phyloP scores from a whole-genome alignment of 495 filamentous ascomycete species.

The Xylaria bambusicola region DNA sequence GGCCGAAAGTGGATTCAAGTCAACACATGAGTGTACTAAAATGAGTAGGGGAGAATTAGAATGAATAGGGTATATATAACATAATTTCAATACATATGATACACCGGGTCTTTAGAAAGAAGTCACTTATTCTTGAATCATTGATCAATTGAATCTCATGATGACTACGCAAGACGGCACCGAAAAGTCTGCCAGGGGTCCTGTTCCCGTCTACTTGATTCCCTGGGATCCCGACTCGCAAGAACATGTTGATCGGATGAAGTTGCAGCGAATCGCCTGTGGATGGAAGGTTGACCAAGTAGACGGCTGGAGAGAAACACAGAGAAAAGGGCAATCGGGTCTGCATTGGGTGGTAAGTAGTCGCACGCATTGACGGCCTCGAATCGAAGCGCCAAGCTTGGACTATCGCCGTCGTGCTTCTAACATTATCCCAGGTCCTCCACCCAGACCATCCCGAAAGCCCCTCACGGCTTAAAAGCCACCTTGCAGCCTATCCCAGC shows the following conservation, averaged over 20 bases:
- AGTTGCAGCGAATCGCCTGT: conserved; percentile 36
- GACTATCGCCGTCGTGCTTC: not conserved
- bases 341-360: conserved; percentile 26
- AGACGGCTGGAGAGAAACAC: conserved; percentile 17
- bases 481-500: conserved; percentile 8
- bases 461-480: not conserved
- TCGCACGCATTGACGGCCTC: not conserved
- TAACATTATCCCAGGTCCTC: conserved; percentile 16
- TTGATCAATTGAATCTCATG: not conserved
- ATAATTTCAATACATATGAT: too few relatives aligned
- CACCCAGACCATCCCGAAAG: conserved; percentile 8
- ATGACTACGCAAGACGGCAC: not conserved
- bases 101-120: too few relatives aligned
- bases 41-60: too few relatives aligned
- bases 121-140: too few relatives aligned
- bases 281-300: conserved; percentile 33
- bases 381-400: not conserved
- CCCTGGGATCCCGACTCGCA: conserved; percentile 38
- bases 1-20: too few relatives aligned
- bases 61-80: too few relatives aligned
- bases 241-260: conserved; percentile 32
- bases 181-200: not conserved
- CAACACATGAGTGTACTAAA: too few relatives aligned
- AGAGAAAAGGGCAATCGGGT: conserved; percentile 15
- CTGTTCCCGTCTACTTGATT: conserved; percentile 21